These are phyloP conservation scores for Eucalyptus marginata DNA, from an alignment of 345 rosid species.

Conservation along the genomic window DNA sequence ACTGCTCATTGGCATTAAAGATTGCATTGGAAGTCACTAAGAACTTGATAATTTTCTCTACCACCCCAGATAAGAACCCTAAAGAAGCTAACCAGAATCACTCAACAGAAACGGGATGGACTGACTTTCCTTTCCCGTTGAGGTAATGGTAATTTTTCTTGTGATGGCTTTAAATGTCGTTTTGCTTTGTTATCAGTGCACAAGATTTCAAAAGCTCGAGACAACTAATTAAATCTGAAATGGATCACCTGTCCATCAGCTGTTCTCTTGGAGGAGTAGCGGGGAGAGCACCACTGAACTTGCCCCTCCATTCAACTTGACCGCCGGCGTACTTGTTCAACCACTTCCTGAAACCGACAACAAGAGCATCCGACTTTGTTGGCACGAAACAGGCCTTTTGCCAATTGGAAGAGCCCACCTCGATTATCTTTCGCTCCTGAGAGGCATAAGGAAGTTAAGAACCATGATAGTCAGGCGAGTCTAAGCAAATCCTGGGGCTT, in stretches of 20 bases:
- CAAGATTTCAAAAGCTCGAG: neutral
- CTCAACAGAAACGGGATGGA: neutral
- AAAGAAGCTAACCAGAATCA: neutral
- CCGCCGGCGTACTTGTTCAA: slow-evolving; percentile 51
- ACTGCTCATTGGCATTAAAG: neutral
- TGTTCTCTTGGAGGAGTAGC: slow-evolving; percentile 70
- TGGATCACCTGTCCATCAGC: slow-evolving; percentile 59
- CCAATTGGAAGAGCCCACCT: slow-evolving; percentile 65
- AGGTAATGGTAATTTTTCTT: neutral
- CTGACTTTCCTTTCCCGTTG: neutral
- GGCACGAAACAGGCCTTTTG: slow-evolving; percentile 78
- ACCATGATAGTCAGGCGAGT: neutral
- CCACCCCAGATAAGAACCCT: neutral
- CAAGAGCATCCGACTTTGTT: slow-evolving; percentile 62
- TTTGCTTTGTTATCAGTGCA: neutral
- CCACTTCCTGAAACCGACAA: slow-evolving; percentile 78
- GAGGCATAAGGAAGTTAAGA: neutral
- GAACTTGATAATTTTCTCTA: neutral
- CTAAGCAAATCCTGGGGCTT: neutral
- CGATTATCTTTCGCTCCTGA: slow-evolving; percentile 79
- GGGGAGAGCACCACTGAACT: slow-evolving; percentile 49
- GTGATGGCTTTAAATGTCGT: neutral
- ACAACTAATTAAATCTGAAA: neutral
- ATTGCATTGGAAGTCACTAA: neutral
- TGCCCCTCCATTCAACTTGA: slow-evolving; percentile 68